Evolutionary conservation across 176 grass and related monocot genomes (phyloP).

Genomic region (Carex scoparia): DNA sequence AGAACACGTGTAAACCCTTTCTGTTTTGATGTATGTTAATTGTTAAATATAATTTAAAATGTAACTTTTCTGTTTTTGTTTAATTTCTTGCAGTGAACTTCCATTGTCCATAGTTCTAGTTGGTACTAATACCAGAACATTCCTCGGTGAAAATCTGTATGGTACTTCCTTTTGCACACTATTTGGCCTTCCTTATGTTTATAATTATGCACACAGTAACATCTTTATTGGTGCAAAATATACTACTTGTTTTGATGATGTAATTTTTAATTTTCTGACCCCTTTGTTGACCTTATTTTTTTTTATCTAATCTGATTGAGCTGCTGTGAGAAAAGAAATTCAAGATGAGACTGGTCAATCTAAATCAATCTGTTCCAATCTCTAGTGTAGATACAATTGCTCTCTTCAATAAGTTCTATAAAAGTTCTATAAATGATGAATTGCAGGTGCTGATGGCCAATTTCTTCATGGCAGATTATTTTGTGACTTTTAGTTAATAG

Average conservation of each 20-base stretch:
- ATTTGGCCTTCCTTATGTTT: neutral
- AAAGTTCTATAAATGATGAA: too few species aligned
- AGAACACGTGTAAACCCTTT: neutral
- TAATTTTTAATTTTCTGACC: too few species aligned
- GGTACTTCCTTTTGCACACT: neutral
- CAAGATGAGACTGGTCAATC: too few species aligned
- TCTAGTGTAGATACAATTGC: too few species aligned
- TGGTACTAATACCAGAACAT: neutral
- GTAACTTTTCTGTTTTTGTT: neutral
- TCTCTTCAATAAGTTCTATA: too few species aligned
- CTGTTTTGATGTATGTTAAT: neutral
- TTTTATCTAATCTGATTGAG: too few species aligned
- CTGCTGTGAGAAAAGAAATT: too few species aligned
- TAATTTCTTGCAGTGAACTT: conserved; percentile 26
- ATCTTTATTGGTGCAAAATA: neutral
- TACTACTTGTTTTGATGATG: neutral
- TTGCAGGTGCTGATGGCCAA: too few species aligned
- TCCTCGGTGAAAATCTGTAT: neutral
- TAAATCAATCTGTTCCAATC: too few species aligned
- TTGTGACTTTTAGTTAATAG: too few species aligned
- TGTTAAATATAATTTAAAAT: neutral
- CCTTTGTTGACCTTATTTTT: too few species aligned
- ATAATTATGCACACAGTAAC: neutral
- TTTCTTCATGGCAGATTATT: too few species aligned
- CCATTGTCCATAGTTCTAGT: conserved; percentile 39